Base-by-base conservation (phyloP, 2,329 filamentous ascomycete genomes). In the Hypocrella siamensis region DNA sequence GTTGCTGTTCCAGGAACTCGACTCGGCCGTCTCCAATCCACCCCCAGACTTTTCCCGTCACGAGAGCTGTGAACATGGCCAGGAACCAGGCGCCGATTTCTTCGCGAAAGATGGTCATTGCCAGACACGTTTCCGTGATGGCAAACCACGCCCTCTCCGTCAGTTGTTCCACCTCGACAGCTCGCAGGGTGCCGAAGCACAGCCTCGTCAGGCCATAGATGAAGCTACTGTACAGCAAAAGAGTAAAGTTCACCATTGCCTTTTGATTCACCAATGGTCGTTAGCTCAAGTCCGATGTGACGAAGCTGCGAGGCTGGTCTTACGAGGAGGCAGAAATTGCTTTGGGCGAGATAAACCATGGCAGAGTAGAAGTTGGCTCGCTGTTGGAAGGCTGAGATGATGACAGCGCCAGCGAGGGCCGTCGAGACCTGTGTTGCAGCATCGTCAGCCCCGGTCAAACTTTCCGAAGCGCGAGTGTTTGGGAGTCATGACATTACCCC, bases 81-180 rank as follows among this genome's bases (percentile, higher is more conserved):
- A 98, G 64, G 48, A 96, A 93, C 76, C 85, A 92, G 26, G 80
- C 81, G 28, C 90, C 88, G 14, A 98, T 75, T 52, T 96, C 86
- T 40, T 94, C 90, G 28, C 90, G 70, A 56, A 98, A 96, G 41
- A 93, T 93, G 19, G 90, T 94, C 88, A 98, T 96, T 19, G 90
- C 90, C 40, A 98, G 65, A 48, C 86, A 83, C 40, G 90, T 98
- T 60, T 98, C 90, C 29, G 88, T 93, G 26, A 96, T 82, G 25
- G 90, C 88, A 50, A 94, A 94, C 92, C 92, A 98, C 31, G 82
- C 86, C 56, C 88, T 88, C 56, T 98, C 90, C 51, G 93, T 94
- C 11, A 98, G 71, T 53, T 96, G 88, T 56, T 98, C 92, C 46
- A 90, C 81, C 61, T 98, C 90, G 61, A 93, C 83, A 17, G 85